These are phyloP conservation scores for Bisporella sp. DNA, from an alignment of 2,329 filamentous ascomycete species.

Conservation along the genomic window DNA sequence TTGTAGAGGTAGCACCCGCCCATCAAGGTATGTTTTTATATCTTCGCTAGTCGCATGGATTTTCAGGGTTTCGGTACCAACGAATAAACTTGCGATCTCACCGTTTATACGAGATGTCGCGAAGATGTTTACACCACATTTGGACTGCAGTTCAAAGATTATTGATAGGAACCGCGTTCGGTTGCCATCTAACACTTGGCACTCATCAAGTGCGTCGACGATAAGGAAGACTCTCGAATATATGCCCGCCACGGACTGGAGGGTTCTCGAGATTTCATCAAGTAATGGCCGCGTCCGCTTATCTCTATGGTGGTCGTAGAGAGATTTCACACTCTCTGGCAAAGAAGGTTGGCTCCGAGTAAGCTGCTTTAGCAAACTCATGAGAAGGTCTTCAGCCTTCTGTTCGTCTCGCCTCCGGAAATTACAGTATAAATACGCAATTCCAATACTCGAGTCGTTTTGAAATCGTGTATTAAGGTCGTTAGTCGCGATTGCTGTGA, in stretches of 20 bases:
- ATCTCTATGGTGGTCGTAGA: too few relatives aligned
- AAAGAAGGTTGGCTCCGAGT: slow-evolving; percentile 2
- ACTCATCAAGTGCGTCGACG: slow-evolving; percentile 18
- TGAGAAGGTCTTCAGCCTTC: slow-evolving; percentile 19
- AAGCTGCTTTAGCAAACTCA: slow-evolving; percentile 28
- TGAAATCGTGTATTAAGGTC: too few relatives aligned
- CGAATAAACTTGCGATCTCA: slow-evolving; percentile 19
- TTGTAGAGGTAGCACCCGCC: slow-evolving; percentile 14
- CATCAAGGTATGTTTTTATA: slow-evolving; percentile 22
- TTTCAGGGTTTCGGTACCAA: slow-evolving; percentile 12
- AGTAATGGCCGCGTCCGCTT: slow-evolving; percentile 18
- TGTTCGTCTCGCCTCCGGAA: too few relatives aligned
- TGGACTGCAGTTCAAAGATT: slow-evolving; percentile 19
- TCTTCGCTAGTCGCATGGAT: slow-evolving; percentile 26
- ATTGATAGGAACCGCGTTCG: slow-evolving; percentile 20
- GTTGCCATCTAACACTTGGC: slow-evolving; percentile 6
- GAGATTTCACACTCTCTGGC: slow-evolving; percentile 9
- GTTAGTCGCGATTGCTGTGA: too few relatives aligned
- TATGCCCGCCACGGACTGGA: slow-evolving; percentile 12
- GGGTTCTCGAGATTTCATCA: too few relatives aligned
- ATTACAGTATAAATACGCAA: too few relatives aligned
- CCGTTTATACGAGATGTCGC: slow-evolving; percentile 27
- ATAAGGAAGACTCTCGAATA: slow-evolving; percentile 18
- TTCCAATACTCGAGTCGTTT: too few relatives aligned
- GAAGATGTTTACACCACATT: slow-evolving; percentile 20